Evolutionary conservation across 345 rosid genomes (phyloP).

Genomic region (Mangifera indica): DNA sequence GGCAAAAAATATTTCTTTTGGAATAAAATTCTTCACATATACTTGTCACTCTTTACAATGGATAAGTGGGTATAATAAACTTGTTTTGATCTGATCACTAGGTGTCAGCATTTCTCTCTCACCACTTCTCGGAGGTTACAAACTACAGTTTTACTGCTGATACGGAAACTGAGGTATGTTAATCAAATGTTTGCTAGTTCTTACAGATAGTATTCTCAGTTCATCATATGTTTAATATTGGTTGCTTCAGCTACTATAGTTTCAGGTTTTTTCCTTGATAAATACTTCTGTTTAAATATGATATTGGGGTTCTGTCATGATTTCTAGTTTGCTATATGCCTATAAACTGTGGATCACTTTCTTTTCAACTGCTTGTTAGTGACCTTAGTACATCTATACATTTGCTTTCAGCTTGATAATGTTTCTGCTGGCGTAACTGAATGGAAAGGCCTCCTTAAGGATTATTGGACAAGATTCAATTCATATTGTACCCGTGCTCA

Average conservation of each 20-base stretch:
- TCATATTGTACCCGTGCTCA: conserved; percentile 67
- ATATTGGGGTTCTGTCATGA: conserved; percentile 1
- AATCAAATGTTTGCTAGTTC: background rate
- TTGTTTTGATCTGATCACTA: conserved; percentile 25
- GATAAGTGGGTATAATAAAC: conserved; percentile 1
- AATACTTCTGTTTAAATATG: background rate
- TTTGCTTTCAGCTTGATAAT: conserved; percentile 79
- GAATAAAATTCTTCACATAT: background rate
- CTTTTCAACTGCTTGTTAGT: conserved; percentile 2
- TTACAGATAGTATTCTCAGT: conserved; percentile 7
- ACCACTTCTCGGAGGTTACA: conserved; percentile 85
- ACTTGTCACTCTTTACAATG: background rate
- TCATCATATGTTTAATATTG: conserved; percentile 5
- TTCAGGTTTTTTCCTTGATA: background rate
- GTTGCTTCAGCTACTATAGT: conserved; percentile 5
- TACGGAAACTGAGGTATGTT: conserved; percentile 90
- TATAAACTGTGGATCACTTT: background rate
- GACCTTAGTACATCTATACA: conserved; percentile 7
- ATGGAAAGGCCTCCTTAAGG: conserved; percentile 94
- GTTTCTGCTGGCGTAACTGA: conserved; percentile 93
- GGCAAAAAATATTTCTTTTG: background rate
- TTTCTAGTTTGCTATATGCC: background rate
- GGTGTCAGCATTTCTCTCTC: conserved; percentile 95
- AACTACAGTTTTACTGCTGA: conserved; percentile 98
- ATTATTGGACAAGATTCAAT: conserved; percentile 92